Conservation (phyloP, 305 asterid genomes). For the Fraxinus baroniana region DNA sequence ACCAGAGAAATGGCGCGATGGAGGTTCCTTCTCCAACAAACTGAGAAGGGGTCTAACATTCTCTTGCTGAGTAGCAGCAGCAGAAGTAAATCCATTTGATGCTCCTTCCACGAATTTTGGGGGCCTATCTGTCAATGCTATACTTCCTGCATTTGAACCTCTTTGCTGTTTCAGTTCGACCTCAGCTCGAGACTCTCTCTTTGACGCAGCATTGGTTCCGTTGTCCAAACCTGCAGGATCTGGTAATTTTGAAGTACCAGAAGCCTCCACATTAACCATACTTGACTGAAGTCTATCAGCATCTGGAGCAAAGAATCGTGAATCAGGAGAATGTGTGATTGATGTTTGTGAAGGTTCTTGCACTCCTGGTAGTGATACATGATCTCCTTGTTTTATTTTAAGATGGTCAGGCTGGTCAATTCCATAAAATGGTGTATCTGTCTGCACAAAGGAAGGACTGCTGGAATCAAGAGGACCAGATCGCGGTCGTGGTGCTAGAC, state of each 20-base stretch:
- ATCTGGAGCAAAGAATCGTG: slow-evolving; percentile 53
- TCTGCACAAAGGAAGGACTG: slow-evolving; percentile 56
- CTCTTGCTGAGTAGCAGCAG: slow-evolving; percentile 61
- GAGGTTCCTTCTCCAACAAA: slow-evolving; percentile 96
- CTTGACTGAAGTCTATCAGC: slow-evolving; percentile 51
- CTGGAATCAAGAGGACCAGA: slow-evolving; percentile 73
- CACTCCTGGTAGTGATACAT: slow-evolving; percentile 45
- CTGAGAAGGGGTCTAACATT: slow-evolving; percentile 88
- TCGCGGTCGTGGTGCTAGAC: slow-evolving; percentile 62
- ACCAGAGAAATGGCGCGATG: slow-evolving; percentile 93
- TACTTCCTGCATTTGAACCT: slow-evolving; percentile 48
- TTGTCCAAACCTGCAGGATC: slow-evolving; percentile 47
- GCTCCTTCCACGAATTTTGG: slow-evolving; percentile 53
- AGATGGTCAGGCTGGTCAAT: slow-evolving; percentile 63
- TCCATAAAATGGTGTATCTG: slow-evolving; percentile 58
- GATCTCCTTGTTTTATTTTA: slow-evolving; percentile 72
- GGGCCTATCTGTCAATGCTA: slow-evolving; percentile 66
- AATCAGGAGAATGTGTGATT: slow-evolving; percentile 65
- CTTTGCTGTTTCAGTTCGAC: slow-evolving; percentile 66
- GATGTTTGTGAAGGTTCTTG: slow-evolving; percentile 71
- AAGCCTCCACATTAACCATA: slow-evolving; percentile 46
- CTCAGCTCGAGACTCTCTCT: slow-evolving; percentile 51
- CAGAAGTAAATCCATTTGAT: slow-evolving; percentile 61
- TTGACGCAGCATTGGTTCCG: slow-evolving; percentile 35
- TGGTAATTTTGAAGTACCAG: slow-evolving; percentile 47